Conservation (phyloP, 1,139 yeast genomes). For the Magnusiomyces suaveolens region DNA sequence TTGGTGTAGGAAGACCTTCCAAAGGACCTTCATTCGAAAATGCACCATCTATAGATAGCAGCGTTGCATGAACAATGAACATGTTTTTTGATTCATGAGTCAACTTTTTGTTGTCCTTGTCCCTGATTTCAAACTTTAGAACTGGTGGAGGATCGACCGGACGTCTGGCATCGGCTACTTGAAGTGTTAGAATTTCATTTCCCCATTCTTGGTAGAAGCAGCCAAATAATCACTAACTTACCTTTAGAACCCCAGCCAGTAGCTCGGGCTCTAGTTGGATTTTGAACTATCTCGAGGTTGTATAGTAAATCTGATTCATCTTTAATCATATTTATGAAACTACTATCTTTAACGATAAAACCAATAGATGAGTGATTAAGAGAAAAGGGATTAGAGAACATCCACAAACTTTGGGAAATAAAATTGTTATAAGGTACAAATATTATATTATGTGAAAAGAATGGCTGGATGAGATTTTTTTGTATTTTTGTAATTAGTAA, state of each 20-base stretch:
- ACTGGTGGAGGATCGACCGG: constrained; percentile 32
- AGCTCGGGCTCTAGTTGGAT: constrained; percentile 29
- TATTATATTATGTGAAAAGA: too few species aligned
- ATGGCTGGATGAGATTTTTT: too few species aligned
- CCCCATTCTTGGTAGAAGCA: background rate
- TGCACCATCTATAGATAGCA: constrained; percentile 17
- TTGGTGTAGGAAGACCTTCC: constrained; percentile 9
- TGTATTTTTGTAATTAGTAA: too few species aligned
- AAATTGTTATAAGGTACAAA: too few species aligned
- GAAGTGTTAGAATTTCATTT: too few species aligned
- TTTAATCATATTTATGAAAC: too few species aligned
- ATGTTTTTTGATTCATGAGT: constrained; percentile 23
- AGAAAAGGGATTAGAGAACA: too few species aligned
- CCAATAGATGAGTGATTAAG: too few species aligned
- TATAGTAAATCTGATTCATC: constrained; percentile 3
- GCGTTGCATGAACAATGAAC: constrained; percentile 27
- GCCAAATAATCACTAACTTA: background rate
- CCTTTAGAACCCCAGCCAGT: constrained; percentile 30
- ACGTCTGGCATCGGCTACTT: constrained; percentile 29
- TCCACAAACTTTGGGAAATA: too few species aligned
- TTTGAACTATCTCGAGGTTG: constrained; percentile 22
- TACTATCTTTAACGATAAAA: too few species aligned
- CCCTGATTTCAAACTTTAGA: constrained; percentile 21
- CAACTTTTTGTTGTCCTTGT: constrained; percentile 17
- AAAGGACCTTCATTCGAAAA: background rate